phyloP scores from a whole-genome alignment of 176 grass and related monocot species.

The Oryza rufipogon region DNA sequence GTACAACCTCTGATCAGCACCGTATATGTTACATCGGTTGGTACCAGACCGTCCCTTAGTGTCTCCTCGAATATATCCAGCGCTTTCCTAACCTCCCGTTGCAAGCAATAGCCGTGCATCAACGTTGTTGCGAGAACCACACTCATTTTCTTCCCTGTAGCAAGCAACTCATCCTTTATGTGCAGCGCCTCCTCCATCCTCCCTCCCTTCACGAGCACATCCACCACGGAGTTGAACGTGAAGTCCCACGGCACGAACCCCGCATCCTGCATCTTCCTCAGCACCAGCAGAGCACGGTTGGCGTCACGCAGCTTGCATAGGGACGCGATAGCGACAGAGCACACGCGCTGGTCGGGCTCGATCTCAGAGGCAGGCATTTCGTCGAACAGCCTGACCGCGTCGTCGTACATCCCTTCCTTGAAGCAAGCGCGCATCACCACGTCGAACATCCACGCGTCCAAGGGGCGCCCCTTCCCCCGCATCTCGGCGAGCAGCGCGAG shows the following conservation, averaged over 20 bases:
- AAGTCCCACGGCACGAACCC: slow-evolving; percentile 49
- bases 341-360: slow-evolving; percentile 45
- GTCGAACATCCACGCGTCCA: slow-evolving; percentile 56
- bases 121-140: slow-evolving; percentile 54
- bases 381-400: slow-evolving; percentile 63
- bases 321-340: slow-evolving; percentile 29
- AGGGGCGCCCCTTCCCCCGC: slow-evolving; percentile 44
- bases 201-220: slow-evolving; percentile 59
- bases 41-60: slow-evolving; percentile 46
- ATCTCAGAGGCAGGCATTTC: slow-evolving; percentile 56
- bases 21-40: slow-evolving; percentile 56
- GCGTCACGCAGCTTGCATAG: slow-evolving; percentile 58
- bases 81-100: slow-evolving; percentile 53
- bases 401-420: slow-evolving; percentile 45
- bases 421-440: slow-evolving; percentile 61
- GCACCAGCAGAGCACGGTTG: slow-evolving; percentile 35
- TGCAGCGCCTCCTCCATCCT: slow-evolving; percentile 65
- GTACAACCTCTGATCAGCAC: slow-evolving; percentile 71
- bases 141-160: slow-evolving; percentile 51
- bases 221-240: slow-evolving; percentile 47
- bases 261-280: slow-evolving; percentile 53
- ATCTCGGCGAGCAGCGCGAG: slow-evolving; percentile 55
- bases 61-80: slow-evolving; percentile 57
- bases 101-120: slow-evolving; percentile 72
- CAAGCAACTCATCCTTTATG: slow-evolving; percentile 65